phyloP scores from a whole-genome alignment of 2,329 filamentous ascomycete genomes.

The Canariomyces notabilis region DNA sequence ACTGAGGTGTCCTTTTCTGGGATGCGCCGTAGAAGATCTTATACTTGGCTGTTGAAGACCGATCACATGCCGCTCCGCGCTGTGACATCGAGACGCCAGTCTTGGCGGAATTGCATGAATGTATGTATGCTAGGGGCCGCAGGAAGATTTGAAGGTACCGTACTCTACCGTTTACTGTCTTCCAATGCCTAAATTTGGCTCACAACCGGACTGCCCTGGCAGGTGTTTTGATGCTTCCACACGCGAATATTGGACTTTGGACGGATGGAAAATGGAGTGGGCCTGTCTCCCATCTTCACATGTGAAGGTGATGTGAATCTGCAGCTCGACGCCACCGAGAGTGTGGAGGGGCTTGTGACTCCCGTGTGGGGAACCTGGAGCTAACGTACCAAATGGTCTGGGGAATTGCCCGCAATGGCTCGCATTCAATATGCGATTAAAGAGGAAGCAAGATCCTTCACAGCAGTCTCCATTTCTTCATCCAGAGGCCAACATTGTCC shows the following conservation, averaged over 20 bases:
- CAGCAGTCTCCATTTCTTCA: background rate
- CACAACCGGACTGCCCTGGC: background rate
- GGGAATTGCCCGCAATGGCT: background rate
- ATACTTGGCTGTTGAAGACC: background rate
- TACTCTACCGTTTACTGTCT: no score
- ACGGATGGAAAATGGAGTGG: background rate
- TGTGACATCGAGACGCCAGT: background rate
- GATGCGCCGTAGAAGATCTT: no score
- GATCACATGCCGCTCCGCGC: conserved; percentile 12
- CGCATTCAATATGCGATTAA: background rate
- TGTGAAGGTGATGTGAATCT: conserved; percentile 8
- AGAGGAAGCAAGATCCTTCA: background rate
- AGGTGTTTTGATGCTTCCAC: background rate
- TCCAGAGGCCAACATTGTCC: background rate
- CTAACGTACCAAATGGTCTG: background rate
- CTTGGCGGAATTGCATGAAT: no score
- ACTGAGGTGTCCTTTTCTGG: no score
- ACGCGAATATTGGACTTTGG: no score
- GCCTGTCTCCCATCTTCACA: conserved; percentile 13
- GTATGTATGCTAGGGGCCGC: no score
- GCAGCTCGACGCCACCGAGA: background rate
- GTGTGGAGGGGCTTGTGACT: conserved; percentile 15
- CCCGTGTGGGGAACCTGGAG: background rate
- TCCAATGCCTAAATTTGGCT: no score
- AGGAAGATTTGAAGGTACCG: no score